Conservation (phyloP, 1,284 basidiomycete species). For the Cutaneotrichosporon cavernicola region DNA sequence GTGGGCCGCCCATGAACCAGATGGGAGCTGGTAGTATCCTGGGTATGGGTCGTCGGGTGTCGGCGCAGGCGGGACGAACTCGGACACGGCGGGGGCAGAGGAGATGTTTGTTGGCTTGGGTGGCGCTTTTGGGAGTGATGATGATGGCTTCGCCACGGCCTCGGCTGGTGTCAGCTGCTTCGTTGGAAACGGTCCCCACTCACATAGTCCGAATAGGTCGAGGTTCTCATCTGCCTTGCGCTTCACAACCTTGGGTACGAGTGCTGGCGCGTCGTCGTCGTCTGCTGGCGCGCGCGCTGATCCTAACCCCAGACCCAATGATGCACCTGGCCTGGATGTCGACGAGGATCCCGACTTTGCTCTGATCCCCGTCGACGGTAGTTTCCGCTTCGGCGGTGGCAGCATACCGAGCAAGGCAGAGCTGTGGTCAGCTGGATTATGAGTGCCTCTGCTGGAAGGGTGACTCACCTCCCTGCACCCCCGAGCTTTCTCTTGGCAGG, state of each 20-base stretch:
- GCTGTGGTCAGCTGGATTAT: constrained; percentile 24
- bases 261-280: constrained; percentile 29
- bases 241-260: constrained; percentile 26
- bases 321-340: not conserved
- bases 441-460: no score
- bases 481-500: constrained; percentile 31
- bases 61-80: constrained; percentile 72
- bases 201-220: constrained; percentile 51
- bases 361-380: constrained; percentile 21
- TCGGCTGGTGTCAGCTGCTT: constrained; percentile 18
- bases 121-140: constrained; percentile 12
- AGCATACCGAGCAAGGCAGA: constrained; percentile 50
- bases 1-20: constrained; percentile 74
- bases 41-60: constrained; percentile 74
- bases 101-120: constrained; percentile 37
- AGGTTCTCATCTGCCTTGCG: constrained; percentile 28
- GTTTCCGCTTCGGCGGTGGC: constrained; percentile 50
- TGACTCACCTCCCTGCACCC: constrained; percentile 21
- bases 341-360: not conserved
- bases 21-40: constrained; percentile 81
- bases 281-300: constrained; percentile 10
- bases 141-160: constrained; percentile 11
- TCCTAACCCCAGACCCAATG: constrained; percentile 5
- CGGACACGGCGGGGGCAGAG: constrained; percentile 51
- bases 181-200: constrained; percentile 19